Evolutionary conservation across 768 basidiomycete genomes (phyloP).

Genomic region (Suillus luteus): DNA sequence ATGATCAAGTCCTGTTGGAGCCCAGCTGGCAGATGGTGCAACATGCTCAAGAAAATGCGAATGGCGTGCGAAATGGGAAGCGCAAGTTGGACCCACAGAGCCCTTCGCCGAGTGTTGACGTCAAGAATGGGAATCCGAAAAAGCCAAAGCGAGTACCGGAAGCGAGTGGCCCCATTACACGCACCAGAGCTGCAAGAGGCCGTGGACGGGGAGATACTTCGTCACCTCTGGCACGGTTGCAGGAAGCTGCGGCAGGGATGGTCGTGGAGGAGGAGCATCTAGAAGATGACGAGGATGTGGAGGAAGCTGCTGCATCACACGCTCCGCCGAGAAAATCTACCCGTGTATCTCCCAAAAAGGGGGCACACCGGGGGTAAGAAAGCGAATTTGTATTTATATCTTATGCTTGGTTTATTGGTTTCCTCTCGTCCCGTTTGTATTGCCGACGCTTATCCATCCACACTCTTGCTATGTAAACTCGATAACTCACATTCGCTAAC

Average conservation of each 20-base stretch:
- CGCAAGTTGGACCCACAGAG: conserved; percentile 37
- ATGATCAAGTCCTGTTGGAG: conserved; percentile 42
- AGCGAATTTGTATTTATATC: background rate
- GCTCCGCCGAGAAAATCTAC: conserved; percentile 1
- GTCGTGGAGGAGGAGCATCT: conserved; percentile 30
- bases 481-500: conserved; percentile 3
- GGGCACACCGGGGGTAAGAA: background rate
- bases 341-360: background rate
- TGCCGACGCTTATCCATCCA: background rate
- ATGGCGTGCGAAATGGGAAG: conserved; percentile 36
- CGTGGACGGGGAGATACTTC: conserved; percentile 24
- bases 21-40: conserved; percentile 61
- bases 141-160: conserved; percentile 24
- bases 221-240: conserved; percentile 21
- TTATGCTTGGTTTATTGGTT: conserved; percentile 3
- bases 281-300: conserved; percentile 21
- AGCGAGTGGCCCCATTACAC: conserved; percentile 16
- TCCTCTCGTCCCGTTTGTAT: background rate
- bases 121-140: conserved; percentile 23
- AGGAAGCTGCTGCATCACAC: background rate
- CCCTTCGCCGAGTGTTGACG: conserved; percentile 27
- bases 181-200: conserved; percentile 16
- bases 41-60: conserved; percentile 22
- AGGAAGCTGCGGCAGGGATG: conserved; percentile 31
- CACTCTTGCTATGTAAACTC: background rate